Evolutionary conservation across 73 alveolate species (phyloP).

Genomic region (Tetrahymena thermophila): DNA sequence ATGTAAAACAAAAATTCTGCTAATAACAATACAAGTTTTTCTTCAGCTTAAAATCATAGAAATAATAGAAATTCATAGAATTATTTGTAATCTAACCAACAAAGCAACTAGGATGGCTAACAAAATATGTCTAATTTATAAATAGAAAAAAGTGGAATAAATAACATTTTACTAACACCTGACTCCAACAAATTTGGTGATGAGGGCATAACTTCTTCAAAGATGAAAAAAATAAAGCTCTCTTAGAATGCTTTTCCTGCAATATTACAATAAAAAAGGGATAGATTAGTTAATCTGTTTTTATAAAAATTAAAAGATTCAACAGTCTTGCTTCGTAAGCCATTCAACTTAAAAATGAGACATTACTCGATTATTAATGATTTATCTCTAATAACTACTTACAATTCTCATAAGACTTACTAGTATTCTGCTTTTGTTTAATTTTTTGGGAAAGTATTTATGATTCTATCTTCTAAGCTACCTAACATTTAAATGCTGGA

Average conservation of each 20-base stretch:
- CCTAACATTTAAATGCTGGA: not conserved
- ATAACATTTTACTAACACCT: not conserved
- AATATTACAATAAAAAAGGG: not conserved
- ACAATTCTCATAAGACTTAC: not conserved
- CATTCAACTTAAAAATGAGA: not conserved
- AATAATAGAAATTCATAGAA: not conserved
- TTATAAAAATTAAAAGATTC: not conserved
- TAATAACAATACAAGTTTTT: not conserved
- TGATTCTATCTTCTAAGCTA: not conserved
- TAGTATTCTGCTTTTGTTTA: not conserved
- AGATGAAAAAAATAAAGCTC: not conserved
- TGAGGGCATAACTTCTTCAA: not conserved
- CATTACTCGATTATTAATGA: not conserved
- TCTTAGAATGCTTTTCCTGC: not conserved
- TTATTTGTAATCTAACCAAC: not conserved
- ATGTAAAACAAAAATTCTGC: not conserved
- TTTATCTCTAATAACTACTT: not conserved
- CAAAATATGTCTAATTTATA: not conserved
- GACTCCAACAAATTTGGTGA: not conserved
- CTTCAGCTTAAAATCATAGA: not conserved
- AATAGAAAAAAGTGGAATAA: not conserved
- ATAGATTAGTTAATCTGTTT: not conserved
- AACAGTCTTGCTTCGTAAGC: not conserved
- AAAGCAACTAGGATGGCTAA: not conserved
- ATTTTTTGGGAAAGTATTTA: not conserved